These are phyloP conservation scores for Berkeleyomyces rouxiae DNA, from an alignment of 2,329 filamentous ascomycete species.

Conservation along the genomic window DNA sequence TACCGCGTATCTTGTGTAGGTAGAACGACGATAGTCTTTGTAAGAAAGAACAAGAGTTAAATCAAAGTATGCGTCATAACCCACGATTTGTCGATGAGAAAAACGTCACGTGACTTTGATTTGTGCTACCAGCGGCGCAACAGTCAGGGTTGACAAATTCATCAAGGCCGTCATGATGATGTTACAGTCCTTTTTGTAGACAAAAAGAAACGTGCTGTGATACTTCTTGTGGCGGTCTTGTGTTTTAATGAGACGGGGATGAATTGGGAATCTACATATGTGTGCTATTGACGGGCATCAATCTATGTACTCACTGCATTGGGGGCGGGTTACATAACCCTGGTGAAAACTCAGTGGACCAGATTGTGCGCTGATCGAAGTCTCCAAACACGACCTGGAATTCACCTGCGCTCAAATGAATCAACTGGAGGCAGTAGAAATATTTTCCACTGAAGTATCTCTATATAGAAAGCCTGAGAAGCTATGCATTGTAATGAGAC, in stretches of 20 bases:
- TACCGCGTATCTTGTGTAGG: background rate
- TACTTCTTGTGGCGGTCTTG: too few species aligned
- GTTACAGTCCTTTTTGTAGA: too few species aligned
- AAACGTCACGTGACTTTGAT: background rate
- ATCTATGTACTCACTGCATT: too few species aligned
- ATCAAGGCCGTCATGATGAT: too few species aligned
- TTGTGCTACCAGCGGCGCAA: background rate
- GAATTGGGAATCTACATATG: too few species aligned
- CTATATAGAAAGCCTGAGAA: background rate
- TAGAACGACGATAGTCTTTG: background rate
- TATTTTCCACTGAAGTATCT: background rate
- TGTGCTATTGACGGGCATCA: too few species aligned
- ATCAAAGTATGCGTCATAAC: conserved; percentile 6
- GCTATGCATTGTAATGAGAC: too few species aligned
- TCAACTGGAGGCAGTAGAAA: background rate
- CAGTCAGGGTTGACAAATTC: too few species aligned
- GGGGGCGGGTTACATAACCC: too few species aligned
- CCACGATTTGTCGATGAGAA: background rate
- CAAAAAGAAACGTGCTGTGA: too few species aligned
- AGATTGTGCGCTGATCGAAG: background rate
- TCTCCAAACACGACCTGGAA: background rate
- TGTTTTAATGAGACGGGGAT: too few species aligned
- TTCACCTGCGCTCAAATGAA: background rate
- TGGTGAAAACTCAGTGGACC: too few species aligned
- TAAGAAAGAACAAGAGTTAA: background rate